These are phyloP conservation scores for Gossypium aridum DNA, from an alignment of 441 rosid genomes.

Conservation along the genomic window DNA sequence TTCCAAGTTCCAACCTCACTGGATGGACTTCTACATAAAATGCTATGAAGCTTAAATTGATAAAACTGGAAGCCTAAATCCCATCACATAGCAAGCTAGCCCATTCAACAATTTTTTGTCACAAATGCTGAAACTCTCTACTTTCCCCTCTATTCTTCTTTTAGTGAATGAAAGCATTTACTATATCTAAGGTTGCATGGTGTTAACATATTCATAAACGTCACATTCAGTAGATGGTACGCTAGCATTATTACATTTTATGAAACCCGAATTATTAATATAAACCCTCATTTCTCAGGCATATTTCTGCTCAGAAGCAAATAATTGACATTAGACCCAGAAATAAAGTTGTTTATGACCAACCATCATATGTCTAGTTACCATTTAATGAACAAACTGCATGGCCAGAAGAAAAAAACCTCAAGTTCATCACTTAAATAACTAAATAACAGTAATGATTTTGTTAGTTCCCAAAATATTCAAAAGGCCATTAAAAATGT, in stretches of 20 bases:
- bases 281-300: not conserved
- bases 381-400: not conserved
- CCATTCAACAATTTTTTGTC: not conserved
- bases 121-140: not conserved
- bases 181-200: not conserved
- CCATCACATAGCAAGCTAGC: not conserved
- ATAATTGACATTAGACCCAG: not conserved
- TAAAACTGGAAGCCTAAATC: not conserved
- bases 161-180: not conserved
- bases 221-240: not conserved
- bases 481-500: not conserved
- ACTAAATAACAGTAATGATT: not conserved
- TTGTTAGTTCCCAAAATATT: not conserved
- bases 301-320: not conserved
- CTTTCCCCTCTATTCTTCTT: not conserved
- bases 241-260: not conserved
- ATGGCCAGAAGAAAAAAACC: not conserved
- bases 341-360: not conserved
- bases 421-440: constrained; percentile 6
- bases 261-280: not conserved
- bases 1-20: not conserved
- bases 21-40: not conserved
- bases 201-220: not conserved
- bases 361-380: not conserved
- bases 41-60: not conserved